Evolutionary conservation across 140 eudicot species (phyloP).

Genomic region (Bidens hawaiensis): DNA sequence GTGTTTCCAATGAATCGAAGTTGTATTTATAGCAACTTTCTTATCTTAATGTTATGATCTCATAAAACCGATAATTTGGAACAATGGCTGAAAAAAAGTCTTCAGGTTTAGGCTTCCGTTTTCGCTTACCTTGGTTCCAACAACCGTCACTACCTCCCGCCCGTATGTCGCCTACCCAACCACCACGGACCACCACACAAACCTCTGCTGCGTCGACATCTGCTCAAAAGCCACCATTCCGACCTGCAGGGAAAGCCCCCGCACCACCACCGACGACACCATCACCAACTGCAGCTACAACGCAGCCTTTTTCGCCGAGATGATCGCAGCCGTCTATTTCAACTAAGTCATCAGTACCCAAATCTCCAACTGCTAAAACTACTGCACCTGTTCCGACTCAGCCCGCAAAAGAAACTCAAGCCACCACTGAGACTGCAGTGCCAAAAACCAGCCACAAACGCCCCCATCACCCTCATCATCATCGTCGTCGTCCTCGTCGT

Average conservation of each 20-base stretch:
- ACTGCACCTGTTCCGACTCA: slow-evolving; percentile 15
- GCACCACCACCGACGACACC: slow-evolving; percentile 17
- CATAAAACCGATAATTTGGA: slow-evolving; percentile 4
- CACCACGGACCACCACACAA: slow-evolving; percentile 36
- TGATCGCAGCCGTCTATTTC: slow-evolving; percentile 15
- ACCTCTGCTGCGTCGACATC: slow-evolving; percentile 24
- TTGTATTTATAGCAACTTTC: slow-evolving; percentile 20
- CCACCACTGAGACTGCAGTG: slow-evolving; percentile 11
- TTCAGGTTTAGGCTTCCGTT: slow-evolving; percentile 42
- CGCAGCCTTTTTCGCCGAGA: slow-evolving; percentile 7
- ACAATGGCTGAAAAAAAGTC: slow-evolving; percentile 61
- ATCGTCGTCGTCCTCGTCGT: no score
- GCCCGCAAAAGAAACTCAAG: slow-evolving; percentile 15
- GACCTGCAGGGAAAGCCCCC: slow-evolving; percentile 43
- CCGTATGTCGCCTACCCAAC: slow-evolving; percentile 15
- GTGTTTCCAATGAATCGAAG: slow-evolving; percentile 41
- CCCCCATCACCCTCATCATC: no score
- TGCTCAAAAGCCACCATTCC: slow-evolving; percentile 39
- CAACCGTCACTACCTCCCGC: slow-evolving; percentile 32
- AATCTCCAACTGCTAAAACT: slow-evolving; percentile 22
- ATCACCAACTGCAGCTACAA: slow-evolving; percentile 8
- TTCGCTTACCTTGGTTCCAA: slow-evolving; percentile 58
- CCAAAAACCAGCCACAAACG: slow-evolving; percentile 19
- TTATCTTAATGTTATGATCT: slow-evolving; percentile 3
- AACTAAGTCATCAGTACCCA: slow-evolving; percentile 17